Evolutionary conservation across 2,329 filamentous ascomycete genomes (phyloP).

Genomic region (Calycina marina): DNA sequence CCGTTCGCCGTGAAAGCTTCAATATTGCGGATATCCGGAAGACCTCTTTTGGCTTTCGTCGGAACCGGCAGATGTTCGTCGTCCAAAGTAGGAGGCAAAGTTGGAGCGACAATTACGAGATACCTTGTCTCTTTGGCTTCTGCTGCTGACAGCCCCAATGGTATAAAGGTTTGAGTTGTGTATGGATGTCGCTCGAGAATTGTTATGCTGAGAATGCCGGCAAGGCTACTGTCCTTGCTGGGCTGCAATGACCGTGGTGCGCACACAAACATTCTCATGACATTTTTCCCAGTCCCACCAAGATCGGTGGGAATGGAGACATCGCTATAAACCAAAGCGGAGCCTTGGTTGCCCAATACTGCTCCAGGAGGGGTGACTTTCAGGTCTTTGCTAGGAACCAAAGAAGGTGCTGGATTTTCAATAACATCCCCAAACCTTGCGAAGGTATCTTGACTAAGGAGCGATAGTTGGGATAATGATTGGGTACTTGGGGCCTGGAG

Average conservation of each 20-base stretch:
- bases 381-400: conserved; percentile 31
- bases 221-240: conserved; percentile 10
- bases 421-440: conserved; percentile 72
- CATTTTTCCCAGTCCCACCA: conserved; percentile 37
- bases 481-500: too few species aligned
- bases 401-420: conserved; percentile 49
- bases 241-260: conserved; percentile 43
- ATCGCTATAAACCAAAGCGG: conserved; percentile 72
- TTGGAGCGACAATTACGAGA: conserved; percentile 81
- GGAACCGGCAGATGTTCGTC: conserved; percentile 29
- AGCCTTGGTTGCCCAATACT: conserved; percentile 67
- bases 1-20: conserved; percentile 67
- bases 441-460: conserved; percentile 54
- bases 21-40: conserved; percentile 58
- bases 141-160: conserved; percentile 43
- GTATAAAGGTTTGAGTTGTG: conserved; percentile 86
- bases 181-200: conserved; percentile 86
- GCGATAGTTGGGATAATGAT: too few species aligned
- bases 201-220: conserved; percentile 43
- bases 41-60: conserved; percentile 17
- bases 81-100: conserved; percentile 33
- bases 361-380: conserved; percentile 27
- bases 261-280: conserved; percentile 85
- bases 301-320: conserved; percentile 60
- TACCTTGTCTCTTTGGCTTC: conserved; percentile 38